Percentiles rank a stretch among this genome's conserved stretches.
These are phyloP conservation scores for Pluteus cervinus DNA, from an alignment of 768 basidiomycete species.

Conservation along the genomic window DNA sequence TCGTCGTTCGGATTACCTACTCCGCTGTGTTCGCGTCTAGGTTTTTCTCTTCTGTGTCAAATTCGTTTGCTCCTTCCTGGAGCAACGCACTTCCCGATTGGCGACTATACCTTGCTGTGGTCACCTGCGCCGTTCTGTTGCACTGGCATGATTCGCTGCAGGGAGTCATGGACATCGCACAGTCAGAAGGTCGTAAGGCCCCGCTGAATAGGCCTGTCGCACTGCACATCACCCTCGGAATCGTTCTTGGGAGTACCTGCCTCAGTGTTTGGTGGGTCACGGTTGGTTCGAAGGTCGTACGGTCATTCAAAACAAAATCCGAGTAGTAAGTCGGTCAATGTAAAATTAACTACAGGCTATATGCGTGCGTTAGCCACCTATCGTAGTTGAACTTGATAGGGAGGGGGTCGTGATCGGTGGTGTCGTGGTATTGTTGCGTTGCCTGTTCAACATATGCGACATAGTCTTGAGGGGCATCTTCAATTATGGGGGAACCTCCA, in stretches of 20 bases:
- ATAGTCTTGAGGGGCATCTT: conserved; percentile 34
- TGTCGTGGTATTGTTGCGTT: conserved; percentile 27
- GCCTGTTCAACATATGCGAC: conserved; percentile 39
- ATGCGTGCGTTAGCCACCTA: conserved; percentile 36
- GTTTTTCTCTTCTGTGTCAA: conserved; percentile 29
- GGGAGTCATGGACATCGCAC: conserved; percentile 13
- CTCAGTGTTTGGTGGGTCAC: too few species aligned
- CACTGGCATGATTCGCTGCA: conserved; percentile 17
- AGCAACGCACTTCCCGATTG: conserved; percentile 18
- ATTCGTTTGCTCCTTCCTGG: conserved; percentile 17
- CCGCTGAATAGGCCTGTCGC: too few species aligned
- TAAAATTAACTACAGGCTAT: too few species aligned
- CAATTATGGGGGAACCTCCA: conserved; percentile 25
- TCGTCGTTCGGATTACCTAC: conserved; percentile 58
- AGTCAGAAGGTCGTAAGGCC: conserved; percentile 17
- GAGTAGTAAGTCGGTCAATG: too few species aligned
- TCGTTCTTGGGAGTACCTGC: too few species aligned
- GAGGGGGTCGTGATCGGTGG: conserved; percentile 23
- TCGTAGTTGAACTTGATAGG: conserved; percentile 41
- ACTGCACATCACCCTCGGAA: too few species aligned
- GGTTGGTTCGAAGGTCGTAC: too few species aligned
- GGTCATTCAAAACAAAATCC: neutral
- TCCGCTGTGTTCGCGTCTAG: conserved; percentile 39
- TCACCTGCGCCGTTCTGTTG: conserved; percentile 22
- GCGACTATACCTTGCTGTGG: conserved; percentile 14